A percentile compares a stretch with the other conserved stretches of the same genome.
These are phyloP conservation scores for Cystofilobasidium capitatum DNA, from an alignment of 768 basidiomycete genomes.

Conservation along the genomic window DNA sequence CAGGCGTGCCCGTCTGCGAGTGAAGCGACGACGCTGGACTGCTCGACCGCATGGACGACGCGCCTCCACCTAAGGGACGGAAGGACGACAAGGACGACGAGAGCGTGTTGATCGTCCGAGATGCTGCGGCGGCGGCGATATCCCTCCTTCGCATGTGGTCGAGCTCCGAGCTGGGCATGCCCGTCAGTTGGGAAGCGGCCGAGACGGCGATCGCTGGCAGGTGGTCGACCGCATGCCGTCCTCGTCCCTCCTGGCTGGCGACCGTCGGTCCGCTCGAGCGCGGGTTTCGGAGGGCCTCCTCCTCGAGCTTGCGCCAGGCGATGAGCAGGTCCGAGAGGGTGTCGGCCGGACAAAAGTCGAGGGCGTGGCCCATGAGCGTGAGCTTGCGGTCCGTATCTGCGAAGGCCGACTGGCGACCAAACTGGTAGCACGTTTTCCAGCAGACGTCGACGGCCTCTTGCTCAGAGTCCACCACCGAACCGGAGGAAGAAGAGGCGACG, in stretches of 20 bases:
- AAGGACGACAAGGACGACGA: constrained; percentile 26
- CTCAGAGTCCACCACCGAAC: constrained; percentile 37
- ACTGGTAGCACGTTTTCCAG: constrained; percentile 81
- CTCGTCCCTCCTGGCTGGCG: constrained; percentile 42
- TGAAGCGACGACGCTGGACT: constrained; percentile 4
- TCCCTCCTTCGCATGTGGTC: constrained; percentile 21
- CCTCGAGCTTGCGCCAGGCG: constrained; percentile 64
- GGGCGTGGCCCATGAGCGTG: constrained; percentile 62
- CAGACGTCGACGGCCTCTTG: constrained; percentile 65
- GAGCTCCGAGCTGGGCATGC: neutral
- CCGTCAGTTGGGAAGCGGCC: constrained; percentile 2
- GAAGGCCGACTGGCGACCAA: constrained; percentile 74
- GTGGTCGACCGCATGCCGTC: constrained; percentile 36
- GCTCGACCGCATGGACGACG: constrained; percentile 3
- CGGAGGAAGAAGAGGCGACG: neutral
- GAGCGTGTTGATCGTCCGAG: constrained; percentile 15
- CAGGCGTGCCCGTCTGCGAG: constrained; percentile 33
- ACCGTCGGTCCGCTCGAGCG: constrained; percentile 25
- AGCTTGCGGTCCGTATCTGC: constrained; percentile 58
- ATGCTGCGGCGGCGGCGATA: constrained; percentile 20
- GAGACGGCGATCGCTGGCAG: constrained; percentile 11
- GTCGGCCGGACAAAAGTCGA: constrained; percentile 77
- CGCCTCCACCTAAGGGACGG: constrained; percentile 13
- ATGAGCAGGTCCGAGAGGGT: constrained; percentile 65
- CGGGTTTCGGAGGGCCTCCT: constrained; percentile 7